Conservation (phyloP, 1,139 yeast genomes). For the Kurtzmaniella quercitrusa region DNA sequence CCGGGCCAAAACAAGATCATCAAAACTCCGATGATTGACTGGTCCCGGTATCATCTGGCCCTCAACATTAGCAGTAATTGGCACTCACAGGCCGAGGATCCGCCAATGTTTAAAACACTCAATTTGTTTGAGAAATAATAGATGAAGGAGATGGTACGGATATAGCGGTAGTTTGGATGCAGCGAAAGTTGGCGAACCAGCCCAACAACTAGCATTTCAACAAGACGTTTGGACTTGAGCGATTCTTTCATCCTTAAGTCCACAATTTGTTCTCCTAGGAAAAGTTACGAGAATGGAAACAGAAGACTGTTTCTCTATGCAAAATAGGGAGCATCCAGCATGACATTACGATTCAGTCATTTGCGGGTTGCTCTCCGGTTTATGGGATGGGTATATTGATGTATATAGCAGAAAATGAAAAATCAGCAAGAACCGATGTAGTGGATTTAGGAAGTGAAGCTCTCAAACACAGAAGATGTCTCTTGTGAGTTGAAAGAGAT, state of each 20-base stretch:
- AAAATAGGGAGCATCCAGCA: background rate
- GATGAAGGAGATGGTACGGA: background rate
- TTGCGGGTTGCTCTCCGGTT: background rate
- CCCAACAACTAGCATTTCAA: too few relatives aligned
- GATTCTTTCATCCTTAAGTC: background rate
- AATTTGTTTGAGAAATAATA: slow-evolving; percentile 18
- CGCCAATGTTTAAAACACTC: slow-evolving; percentile 24
- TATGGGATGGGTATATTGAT: slow-evolving; percentile 2
- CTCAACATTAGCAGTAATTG: slow-evolving; percentile 12
- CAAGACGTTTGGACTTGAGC: too few relatives aligned
- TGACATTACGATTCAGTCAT: background rate
- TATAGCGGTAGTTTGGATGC: too few relatives aligned
- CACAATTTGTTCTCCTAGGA: background rate
- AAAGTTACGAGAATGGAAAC: background rate
- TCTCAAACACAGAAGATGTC: too few relatives aligned
- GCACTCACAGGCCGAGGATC: slow-evolving; percentile 14
- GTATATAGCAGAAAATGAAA: slow-evolving; percentile 1
- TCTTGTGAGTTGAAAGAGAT: too few relatives aligned
- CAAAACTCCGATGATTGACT: slow-evolving; percentile 34
- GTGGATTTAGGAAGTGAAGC: background rate
- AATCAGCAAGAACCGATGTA: background rate
- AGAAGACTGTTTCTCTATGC: background rate
- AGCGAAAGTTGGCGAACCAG: too few relatives aligned
- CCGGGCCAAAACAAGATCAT: slow-evolving; percentile 34
- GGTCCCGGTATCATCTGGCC: slow-evolving; percentile 28